Evolutionary conservation across 495 filamentous ascomycete species (phyloP), one percentile per base, ranked within the genome.

Genomic region (Astrocystis sublimbata): DNA sequence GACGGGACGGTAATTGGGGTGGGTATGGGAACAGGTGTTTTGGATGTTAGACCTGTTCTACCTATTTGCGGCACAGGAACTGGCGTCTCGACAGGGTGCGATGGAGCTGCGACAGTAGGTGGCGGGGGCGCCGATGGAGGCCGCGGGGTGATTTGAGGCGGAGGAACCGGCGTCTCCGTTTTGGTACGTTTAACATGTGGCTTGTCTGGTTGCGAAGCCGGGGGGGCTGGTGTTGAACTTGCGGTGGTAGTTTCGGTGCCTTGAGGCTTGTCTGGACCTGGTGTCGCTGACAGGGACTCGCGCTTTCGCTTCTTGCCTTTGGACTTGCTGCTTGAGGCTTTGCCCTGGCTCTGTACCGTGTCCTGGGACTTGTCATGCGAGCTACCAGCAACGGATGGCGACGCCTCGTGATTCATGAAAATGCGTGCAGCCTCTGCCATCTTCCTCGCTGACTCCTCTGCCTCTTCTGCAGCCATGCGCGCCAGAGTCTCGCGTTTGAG

Each of bases 401-500:
- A 72, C 40, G 61, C 68, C 42, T 72, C 70, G 31, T 70, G 63
- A 50, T 57, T 68, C 50, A 72, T 69, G 13, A 84, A 82, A 54
- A 88, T 83, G 49, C 78, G 77, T 23, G 84, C 84, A 65, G 81
- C 74, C 50, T 79, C 78, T 13, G 74, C 75, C 65, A 88, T 77
- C 58, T 79, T 81, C 59, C 82, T 81, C 31, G 84, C 83, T 21
- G 85, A 85, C 68, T 85, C 76, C 65, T 90, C 82, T 24, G 83
- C 87, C 67, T 89, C 85, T 68, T 88, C 82, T 12, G 84, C 84
- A 50, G 88, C 86, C 72, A 91, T 86, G 49, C 89, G 84, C 15
- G 83, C 79, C 74, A 89, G 68, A 58, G 82, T 81, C 73, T 93
- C 90, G 46, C 88, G 86, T 79, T 96, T 96, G 53, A 92, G 78